Evolutionary conservation across 202 grass and related monocot species (phyloP), one percentile per base, ranked within the genome.

Genomic region (Bolboschoenoplectus hybrid): DNA sequence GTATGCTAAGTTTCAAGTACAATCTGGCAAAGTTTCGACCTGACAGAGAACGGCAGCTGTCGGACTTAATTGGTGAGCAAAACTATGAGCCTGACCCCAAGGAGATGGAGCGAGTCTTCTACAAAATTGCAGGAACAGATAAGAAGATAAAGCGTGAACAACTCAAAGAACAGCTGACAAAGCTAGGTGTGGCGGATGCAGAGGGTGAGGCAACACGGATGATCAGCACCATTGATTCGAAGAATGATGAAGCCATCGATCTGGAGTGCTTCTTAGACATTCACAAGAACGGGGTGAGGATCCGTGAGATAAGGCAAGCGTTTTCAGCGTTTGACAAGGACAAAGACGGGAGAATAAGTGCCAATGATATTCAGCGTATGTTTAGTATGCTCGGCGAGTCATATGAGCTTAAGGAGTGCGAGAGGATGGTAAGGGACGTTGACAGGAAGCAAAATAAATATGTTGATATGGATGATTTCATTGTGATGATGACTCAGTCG

Each of bases 381-480:
- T 90, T 96, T 76, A 36, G 0, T 55, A 94, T 58, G 67, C 86
- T 96, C 0, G 89, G 89, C 9, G 89, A 92, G 2, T 76, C 9
- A 0, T 88, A 67, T 86, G 85, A 69, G 78, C 72, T 98, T 60
- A 89, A 88, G 16, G 80, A 94, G 0, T 93, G 93, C 81, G 36
- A 49, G 86, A 89, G 1, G 82, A 95, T 94, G 91, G 84, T 96
- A 75, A 92, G 55, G 80, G 12, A 82, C 32, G 13, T 94, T 0
- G 91, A 88, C 80, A 90, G 80, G 81, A 88, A 96, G 62, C 58
- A 71, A 7, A 80, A 95, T 53, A 90, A 91, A 2, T 81, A 92
- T 1, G 87, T 96, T 17, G 90, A 92, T 36, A 92, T 98, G 93
- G 86, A 92, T 44, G 96, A 96, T 63, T 96, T 98, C 85, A 89